A percentile compares a stretch with the other conserved stretches of the same genome.
These are phyloP conservation scores for Schoenoplectus tabernaemontani DNA, from an alignment of 202 grass and related monocot species.

Conservation along the genomic window DNA sequence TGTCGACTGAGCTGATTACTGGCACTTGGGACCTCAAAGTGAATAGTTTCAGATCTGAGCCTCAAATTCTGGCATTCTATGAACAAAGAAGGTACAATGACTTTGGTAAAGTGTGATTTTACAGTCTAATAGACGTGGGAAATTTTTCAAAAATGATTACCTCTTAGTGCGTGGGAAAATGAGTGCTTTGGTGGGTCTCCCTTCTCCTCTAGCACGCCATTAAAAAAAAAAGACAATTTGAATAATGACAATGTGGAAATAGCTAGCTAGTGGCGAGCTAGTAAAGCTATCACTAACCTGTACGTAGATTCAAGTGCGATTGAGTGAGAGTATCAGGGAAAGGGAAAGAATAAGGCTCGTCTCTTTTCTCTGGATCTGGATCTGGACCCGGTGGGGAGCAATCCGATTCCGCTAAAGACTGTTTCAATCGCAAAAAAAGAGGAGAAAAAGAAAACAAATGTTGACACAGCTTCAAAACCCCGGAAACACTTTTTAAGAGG, in stretches of 20 bases:
- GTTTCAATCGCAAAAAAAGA: constrained; percentile 31
- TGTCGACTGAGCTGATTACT: constrained; percentile 30
- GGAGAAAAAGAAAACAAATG: constrained; percentile 13
- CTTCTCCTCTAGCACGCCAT: constrained; percentile 14
- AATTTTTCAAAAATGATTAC: constrained; percentile 29
- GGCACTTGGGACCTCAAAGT: not conserved
- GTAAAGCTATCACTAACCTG: constrained; percentile 27
- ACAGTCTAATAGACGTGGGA: not conserved
- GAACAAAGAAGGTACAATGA: not conserved
- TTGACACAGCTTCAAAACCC: constrained; percentile 10
- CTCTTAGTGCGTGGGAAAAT: constrained; percentile 55
- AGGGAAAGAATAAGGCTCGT: constrained; percentile 15
- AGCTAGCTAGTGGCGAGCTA: not conserved
- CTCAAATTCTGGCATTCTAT: constrained; percentile 67
- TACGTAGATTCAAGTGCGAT: constrained; percentile 20
- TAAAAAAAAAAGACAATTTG: constrained; percentile 4
- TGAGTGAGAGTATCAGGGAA: constrained; percentile 15
- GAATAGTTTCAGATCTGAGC: constrained; percentile 36
- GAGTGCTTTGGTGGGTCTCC: constrained; percentile 35
- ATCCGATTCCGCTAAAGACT: constrained; percentile 38
- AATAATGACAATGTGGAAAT: constrained; percentile 13
- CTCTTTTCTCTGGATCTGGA: constrained; percentile 37
- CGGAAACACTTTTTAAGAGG: constrained; percentile 1
- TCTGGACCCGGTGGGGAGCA: constrained; percentile 44
- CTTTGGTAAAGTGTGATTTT: constrained; percentile 24